These are phyloP conservation scores for Penicillium concentricum DNA, from an alignment of 2,329 filamentous ascomycete species.

Conservation along the genomic window DNA sequence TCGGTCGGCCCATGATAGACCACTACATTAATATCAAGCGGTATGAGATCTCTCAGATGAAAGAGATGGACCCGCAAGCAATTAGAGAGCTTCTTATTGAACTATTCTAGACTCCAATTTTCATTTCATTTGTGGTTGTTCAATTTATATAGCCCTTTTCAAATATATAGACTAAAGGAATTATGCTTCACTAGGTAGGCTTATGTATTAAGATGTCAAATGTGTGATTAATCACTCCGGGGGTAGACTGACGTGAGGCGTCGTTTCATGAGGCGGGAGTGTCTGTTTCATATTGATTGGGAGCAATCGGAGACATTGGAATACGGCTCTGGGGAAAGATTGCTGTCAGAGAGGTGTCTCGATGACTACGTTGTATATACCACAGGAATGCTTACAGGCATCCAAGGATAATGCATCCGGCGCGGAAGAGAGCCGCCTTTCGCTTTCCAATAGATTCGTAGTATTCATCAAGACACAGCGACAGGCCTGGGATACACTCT, in stretches of 20 bases:
- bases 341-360: neutral
- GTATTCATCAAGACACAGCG: slow-evolving; percentile 12
- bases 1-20: no score
- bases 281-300: neutral
- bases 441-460: slow-evolving; percentile 15
- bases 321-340: slow-evolving; percentile 12
- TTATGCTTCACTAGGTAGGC: no score
- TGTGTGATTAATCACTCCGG: no score
- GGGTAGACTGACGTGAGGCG: neutral
- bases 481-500: slow-evolving; percentile 30
- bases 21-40: no score
- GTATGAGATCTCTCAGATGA: no score
- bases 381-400: slow-evolving; percentile 13
- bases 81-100: no score
- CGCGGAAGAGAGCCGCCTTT: slow-evolving; percentile 23
- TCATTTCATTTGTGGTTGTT: no score
- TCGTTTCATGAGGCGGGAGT: neutral
- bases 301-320: slow-evolving; percentile 12
- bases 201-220: no score
- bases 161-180: no score
- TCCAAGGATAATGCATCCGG: slow-evolving; percentile 27
- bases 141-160: no score
- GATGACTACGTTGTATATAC: neutral
- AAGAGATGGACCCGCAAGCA: no score
- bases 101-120: neutral